A percentile compares a stretch with the other conserved stretches of the same genome.
Evolutionary conservation across 768 basidiomycete species (phyloP).

Genomic region (Clitopilus passeckerianus): DNA sequence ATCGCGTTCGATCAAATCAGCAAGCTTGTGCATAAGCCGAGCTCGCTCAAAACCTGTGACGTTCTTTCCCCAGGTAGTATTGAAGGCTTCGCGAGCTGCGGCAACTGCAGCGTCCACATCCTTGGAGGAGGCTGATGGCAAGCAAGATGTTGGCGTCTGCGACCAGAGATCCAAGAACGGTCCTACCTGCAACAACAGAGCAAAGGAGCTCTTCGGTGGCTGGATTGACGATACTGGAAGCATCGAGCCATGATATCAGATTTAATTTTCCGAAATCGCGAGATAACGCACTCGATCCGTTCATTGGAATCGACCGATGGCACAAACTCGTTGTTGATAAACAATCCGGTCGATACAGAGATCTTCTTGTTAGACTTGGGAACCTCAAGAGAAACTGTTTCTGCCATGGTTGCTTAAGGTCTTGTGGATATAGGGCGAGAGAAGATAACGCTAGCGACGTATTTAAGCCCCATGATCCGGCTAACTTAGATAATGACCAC

Average conservation of each 20-base stretch:
- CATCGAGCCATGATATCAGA: constrained; percentile 17
- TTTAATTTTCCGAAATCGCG: constrained; percentile 5
- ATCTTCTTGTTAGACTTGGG: constrained; percentile 43
- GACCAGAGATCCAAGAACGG: background rate
- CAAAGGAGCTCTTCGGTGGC: constrained; percentile 73
- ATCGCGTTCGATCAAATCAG: constrained; percentile 87
- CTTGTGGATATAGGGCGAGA: constrained; percentile 3
- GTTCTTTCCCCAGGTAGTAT: constrained; percentile 86
- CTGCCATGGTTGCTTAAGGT: constrained; percentile 40
- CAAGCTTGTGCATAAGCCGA: constrained; percentile 77
- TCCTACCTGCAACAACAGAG: constrained; percentile 57
- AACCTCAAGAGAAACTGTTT: constrained; percentile 32
- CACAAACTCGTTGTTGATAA: constrained; percentile 89
- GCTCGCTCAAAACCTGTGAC: constrained; percentile 81
- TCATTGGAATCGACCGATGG: constrained; percentile 67
- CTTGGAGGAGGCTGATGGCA: constrained; percentile 48
- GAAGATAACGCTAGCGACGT: constrained; percentile 1
- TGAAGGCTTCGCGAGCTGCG: constrained; percentile 78
- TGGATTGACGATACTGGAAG: constrained; percentile 67
- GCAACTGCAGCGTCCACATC: constrained; percentile 84
- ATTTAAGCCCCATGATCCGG: constrained; percentile 1
- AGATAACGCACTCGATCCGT: constrained; percentile 48
- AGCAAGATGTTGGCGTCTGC: background rate
- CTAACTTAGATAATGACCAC: background rate
- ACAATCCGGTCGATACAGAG: constrained; percentile 75